A percentile compares a stretch with the other conserved stretches of the same genome.
phyloP scores from a whole-genome alignment of 805 yeast genomes.

The Lachancea kluyveri region DNA sequence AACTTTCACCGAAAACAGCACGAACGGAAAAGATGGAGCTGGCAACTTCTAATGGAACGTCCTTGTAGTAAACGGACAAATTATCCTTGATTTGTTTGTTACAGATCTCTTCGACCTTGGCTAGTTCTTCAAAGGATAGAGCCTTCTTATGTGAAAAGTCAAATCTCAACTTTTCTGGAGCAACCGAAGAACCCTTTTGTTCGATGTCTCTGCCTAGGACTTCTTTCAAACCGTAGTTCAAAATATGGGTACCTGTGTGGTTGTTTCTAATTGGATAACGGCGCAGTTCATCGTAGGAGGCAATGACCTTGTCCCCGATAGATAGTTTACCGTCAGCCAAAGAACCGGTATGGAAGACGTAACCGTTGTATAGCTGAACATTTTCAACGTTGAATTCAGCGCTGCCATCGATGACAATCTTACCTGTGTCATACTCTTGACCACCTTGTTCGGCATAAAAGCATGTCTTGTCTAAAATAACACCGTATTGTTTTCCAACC shows the following conservation, averaged over 20 bases:
- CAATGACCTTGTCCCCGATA: conserved; percentile 68
- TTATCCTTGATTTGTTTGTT: conserved; percentile 67
- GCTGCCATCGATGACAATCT: conserved; percentile 77
- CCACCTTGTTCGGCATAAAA: conserved; percentile 99
- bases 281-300: conserved; percentile 85
- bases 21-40: conserved; percentile 76
- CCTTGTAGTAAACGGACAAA: conserved; percentile 71
- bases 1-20: conserved; percentile 98
- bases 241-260: conserved; percentile 96
- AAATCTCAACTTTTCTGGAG: conserved; percentile 91
- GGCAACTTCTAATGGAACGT: conserved; percentile 71
- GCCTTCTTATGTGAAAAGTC: conserved; percentile 94
- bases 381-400: conserved; percentile 87
- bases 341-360: conserved; percentile 89
- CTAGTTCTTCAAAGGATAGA: conserved; percentile 62
- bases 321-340: conserved; percentile 68
- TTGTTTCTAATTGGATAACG: conserved; percentile 96
- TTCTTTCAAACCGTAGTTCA: conserved; percentile 82
- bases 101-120: conserved; percentile 67
- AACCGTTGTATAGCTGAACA: conserved; percentile 91
- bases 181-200: conserved; percentile 95
- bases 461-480: conserved; percentile 82
- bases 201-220: conserved; percentile 84
- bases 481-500: conserved; percentile 57
- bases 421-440: conserved; percentile 95